Percentiles rank a stretch among this genome's conserved stretches.
phyloP scores from a whole-genome alignment of 257 asterid species.

The Schizonepeta tenuifolia region DNA sequence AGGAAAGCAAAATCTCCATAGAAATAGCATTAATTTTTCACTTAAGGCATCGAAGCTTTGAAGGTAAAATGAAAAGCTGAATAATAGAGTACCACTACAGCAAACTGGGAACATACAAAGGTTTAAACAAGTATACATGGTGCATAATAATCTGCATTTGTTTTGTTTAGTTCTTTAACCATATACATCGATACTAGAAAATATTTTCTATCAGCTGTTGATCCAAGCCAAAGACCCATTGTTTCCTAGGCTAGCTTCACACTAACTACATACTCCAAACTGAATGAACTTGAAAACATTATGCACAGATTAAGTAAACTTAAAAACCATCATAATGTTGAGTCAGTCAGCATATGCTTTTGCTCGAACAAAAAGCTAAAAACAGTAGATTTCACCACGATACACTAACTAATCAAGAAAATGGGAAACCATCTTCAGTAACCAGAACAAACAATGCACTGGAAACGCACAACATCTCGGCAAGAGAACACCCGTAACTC shows the following conservation, averaged over 20 bases:
- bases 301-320: not conserved
- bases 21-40: not conserved
- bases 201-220: not conserved
- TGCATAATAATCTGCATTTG: not conserved
- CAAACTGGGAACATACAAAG: constrained; percentile 6
- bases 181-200: constrained; percentile 11
- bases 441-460: constrained; percentile 21
- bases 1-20: not conserved
- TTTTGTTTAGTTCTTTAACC: not conserved
- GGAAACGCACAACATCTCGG: constrained; percentile 2
- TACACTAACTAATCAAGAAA: constrained; percentile 5
- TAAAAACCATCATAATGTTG: constrained; percentile 18
- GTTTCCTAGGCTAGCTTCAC: not conserved
- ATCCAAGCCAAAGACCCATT: not conserved
- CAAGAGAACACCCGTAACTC: constrained; percentile 5
- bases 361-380: not conserved
- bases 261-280: not conserved
- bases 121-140: not conserved
- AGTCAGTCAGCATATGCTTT: not conserved
- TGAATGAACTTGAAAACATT: not conserved
- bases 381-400: constrained; percentile 2
- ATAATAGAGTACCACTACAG: constrained; percentile 1
- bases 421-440: constrained; percentile 9
- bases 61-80: constrained; percentile 16
- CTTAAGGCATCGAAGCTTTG: constrained; percentile 2